A percentile compares a stretch with the other conserved stretches of the same genome.
Conservation (phyloP, 768 basidiomycete species). For the Trametopsis cervina region DNA sequence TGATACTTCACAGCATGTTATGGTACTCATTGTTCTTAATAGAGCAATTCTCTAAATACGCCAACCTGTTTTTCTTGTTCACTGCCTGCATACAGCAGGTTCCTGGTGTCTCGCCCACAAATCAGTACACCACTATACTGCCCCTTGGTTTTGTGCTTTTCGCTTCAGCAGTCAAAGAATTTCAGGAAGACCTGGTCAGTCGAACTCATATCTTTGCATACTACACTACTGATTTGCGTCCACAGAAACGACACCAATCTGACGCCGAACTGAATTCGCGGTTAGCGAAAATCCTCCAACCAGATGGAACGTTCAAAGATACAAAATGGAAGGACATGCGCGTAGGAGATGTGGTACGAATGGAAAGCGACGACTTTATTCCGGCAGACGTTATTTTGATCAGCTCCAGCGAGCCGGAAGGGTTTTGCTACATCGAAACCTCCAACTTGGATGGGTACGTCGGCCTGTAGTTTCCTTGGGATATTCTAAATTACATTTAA, state of each 20-base stretch:
- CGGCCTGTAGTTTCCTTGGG: slow-evolving; percentile 7
- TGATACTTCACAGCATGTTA: background rate
- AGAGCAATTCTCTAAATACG: slow-evolving; percentile 99
- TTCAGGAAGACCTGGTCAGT: slow-evolving; percentile 88
- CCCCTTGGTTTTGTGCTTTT: slow-evolving; percentile 85
- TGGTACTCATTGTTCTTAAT: slow-evolving; percentile 8
- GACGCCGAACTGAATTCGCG: slow-evolving; percentile 89
- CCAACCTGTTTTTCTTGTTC: slow-evolving; percentile 97
- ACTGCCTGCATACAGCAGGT: slow-evolving; percentile 97
- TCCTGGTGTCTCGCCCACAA: slow-evolving; percentile 95
- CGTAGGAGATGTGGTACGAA: slow-evolving; percentile 88
- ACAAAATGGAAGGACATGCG: slow-evolving; percentile 84
- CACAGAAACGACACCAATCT: slow-evolving; percentile 94
- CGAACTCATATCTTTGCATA: background rate
- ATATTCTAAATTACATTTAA: background rate
- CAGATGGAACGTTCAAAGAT: slow-evolving; percentile 55
- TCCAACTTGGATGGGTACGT: slow-evolving; percentile 91
- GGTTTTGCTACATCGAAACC: slow-evolving; percentile 96
- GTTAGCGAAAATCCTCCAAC: slow-evolving; percentile 63
- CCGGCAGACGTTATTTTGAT: slow-evolving; percentile 90
- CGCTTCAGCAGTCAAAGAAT: slow-evolving; percentile 93
- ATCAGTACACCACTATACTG: slow-evolving; percentile 88
- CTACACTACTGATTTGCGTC: too few relatives aligned
- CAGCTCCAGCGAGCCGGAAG: slow-evolving; percentile 91
- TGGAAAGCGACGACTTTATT: slow-evolving; percentile 91